These are phyloP conservation scores for Paraphaeosphaeria minitans DNA, from an alignment of 2,329 filamentous ascomycete species.

Conservation along the genomic window DNA sequence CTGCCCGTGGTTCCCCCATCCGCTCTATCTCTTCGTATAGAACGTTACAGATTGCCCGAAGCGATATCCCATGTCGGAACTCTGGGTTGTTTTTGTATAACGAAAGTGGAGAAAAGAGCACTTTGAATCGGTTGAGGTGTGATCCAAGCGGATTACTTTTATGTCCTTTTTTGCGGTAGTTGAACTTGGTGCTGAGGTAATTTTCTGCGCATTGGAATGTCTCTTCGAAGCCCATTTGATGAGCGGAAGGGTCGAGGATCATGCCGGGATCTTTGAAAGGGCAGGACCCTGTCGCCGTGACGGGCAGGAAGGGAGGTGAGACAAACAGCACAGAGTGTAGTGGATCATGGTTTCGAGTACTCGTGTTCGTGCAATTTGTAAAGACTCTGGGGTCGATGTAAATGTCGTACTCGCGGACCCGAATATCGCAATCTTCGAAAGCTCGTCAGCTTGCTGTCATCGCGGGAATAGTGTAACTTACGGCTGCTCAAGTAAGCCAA, in stretches of 20 bases:
- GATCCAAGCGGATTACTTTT: background rate
- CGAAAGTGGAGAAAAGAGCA: background rate
- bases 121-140: background rate
- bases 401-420: background rate
- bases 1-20: background rate
- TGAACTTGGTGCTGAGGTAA: background rate
- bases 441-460: background rate
- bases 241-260: background rate
- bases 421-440: background rate
- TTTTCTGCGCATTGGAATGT: background rate
- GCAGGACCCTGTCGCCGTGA: background rate
- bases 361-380: background rate
- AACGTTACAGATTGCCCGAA: background rate
- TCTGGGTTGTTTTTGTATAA: background rate
- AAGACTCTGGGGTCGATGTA: background rate
- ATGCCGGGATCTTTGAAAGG: background rate
- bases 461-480: background rate
- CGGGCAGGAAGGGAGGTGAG: background rate
- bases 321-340: background rate
- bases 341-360: background rate
- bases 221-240: background rate
- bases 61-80: background rate
- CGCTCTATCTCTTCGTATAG: background rate
- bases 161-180: background rate
- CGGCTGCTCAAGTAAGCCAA: background rate